Percentiles rank a stretch among this genome's conserved stretches.
Evolutionary conservation across 176 grass and related monocot species (phyloP).

Genomic region (Dendrocalamus sinicus): DNA sequence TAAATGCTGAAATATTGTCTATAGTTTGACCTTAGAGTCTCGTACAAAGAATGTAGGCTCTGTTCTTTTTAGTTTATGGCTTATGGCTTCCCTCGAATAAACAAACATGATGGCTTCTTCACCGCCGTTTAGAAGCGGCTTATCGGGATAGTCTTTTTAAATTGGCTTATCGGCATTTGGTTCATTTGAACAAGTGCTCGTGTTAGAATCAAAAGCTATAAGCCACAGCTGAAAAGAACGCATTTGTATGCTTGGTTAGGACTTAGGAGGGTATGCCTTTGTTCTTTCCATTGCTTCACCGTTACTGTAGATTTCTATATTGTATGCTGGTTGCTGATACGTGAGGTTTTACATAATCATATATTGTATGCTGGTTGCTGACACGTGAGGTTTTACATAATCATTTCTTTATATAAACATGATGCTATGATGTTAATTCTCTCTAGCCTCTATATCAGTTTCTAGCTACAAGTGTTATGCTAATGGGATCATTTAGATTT

Average conservation of each 20-base stretch:
- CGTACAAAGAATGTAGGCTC: not conserved
- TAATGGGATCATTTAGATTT: slow-evolving; percentile 11
- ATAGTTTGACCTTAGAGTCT: not conserved
- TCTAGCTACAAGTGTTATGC: slow-evolving; percentile 2
- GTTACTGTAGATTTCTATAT: not conserved
- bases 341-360: not conserved
- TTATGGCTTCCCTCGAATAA: no score
- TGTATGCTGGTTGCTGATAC: not conserved
- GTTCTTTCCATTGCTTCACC: not conserved
- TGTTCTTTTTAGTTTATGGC: not conserved
- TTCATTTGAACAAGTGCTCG: no score
- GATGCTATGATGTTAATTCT: not conserved
- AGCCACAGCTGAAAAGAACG: no score
- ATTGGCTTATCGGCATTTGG: no score
- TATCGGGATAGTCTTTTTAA: no score
- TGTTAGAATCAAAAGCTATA: no score
- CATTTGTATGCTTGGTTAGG: not conserved
- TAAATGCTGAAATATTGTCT: not conserved
- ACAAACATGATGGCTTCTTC: no score
- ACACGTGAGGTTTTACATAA: not conserved
- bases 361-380: not conserved
- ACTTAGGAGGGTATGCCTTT: slow-evolving; percentile 14
- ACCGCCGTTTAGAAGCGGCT: no score
- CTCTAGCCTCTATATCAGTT: not conserved
- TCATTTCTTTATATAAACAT: not conserved